Evolutionary conservation across 73 alveolate species (phyloP).

Genomic region (Paraurostyla sp.): DNA sequence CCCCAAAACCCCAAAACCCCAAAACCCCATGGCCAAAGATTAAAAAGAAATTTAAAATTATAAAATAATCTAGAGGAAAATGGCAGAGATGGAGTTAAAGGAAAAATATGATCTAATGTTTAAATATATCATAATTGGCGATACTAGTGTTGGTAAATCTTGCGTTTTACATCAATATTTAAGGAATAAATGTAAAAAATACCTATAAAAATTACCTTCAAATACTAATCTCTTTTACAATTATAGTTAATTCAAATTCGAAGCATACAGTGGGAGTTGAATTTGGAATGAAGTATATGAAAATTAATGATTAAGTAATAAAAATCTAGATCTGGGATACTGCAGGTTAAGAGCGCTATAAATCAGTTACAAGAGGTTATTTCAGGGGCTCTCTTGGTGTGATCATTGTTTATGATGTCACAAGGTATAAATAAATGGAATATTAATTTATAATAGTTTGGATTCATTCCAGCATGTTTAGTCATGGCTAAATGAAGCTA

Average conservation of each 20-base stretch:
- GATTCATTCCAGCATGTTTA: slow-evolving; percentile 60
- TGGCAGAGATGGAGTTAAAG: slow-evolving; percentile 36
- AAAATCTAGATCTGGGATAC: slow-evolving; percentile 70
- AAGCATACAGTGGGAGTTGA: slow-evolving; percentile 67
- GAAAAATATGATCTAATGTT: slow-evolving; percentile 57
- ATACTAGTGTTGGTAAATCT: slow-evolving; percentile 52
- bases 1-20: no score
- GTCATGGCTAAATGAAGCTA: slow-evolving; percentile 57
- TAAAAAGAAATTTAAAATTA: background rate
- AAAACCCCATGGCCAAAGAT: no score
- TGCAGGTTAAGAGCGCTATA: slow-evolving; percentile 63
- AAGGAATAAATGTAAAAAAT: slow-evolving; percentile 39
- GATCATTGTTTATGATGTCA: slow-evolving; percentile 62
- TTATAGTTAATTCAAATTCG: slow-evolving; percentile 36
- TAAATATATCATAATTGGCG: slow-evolving; percentile 68
- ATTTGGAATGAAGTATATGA: slow-evolving; percentile 35
- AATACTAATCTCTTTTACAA: background rate
- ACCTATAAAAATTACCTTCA: background rate
- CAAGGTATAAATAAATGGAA: background rate
- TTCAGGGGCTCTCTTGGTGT: slow-evolving; percentile 69
- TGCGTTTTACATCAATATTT: slow-evolving; percentile 48
- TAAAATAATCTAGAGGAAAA: background rate
- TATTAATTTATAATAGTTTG: background rate
- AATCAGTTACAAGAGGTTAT: slow-evolving; percentile 63
- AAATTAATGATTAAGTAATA: slow-evolving; percentile 27